Percentiles rank a stretch among this genome's conserved stretches.
phyloP scores from a whole-genome alignment of 2,329 filamentous ascomycete genomes.

The Apiospora malaysiana region DNA sequence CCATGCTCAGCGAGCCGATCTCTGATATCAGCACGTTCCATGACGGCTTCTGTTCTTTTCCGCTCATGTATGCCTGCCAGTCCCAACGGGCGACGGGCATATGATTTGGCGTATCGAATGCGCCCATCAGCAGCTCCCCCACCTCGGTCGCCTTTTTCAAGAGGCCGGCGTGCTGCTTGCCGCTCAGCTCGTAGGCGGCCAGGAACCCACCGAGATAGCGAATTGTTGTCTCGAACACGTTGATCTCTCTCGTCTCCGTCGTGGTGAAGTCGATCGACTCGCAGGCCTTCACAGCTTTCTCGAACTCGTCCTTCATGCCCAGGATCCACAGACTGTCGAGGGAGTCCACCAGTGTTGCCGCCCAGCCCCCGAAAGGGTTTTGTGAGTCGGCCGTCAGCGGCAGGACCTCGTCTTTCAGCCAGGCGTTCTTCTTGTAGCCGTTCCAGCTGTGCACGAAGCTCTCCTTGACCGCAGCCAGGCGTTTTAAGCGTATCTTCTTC shows the following conservation, averaged over 20 bases:
- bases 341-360: conserved; percentile 53
- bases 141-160: conserved; percentile 47
- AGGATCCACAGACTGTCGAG: conserved; percentile 47
- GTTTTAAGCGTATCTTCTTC: conserved; percentile 57
- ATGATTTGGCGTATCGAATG: conserved; percentile 40
- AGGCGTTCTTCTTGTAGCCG: conserved; percentile 67
- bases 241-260: conserved; percentile 37
- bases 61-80: conserved; percentile 30
- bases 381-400: conserved; percentile 48
- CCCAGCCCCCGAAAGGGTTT: conserved; percentile 51
- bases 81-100: conserved; percentile 40
- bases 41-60: conserved; percentile 31
- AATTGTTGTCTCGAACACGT: conserved; percentile 47
- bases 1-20: conserved; percentile 40
- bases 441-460: conserved; percentile 62
- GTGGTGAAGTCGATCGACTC: conserved; percentile 50
- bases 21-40: conserved; percentile 35
- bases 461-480: conserved; percentile 60
- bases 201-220: conserved; percentile 41
- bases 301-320: conserved; percentile 52
- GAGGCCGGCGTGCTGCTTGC: conserved; percentile 47
- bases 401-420: conserved; percentile 56
- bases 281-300: conserved; percentile 47
- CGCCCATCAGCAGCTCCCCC: conserved; percentile 44
- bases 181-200: conserved; percentile 45